A percentile compares a stretch with the other conserved stretches of the same genome.
Evolutionary conservation across 768 basidiomycete species (phyloP).

Genomic region (Strobilomyces dryophilus): DNA sequence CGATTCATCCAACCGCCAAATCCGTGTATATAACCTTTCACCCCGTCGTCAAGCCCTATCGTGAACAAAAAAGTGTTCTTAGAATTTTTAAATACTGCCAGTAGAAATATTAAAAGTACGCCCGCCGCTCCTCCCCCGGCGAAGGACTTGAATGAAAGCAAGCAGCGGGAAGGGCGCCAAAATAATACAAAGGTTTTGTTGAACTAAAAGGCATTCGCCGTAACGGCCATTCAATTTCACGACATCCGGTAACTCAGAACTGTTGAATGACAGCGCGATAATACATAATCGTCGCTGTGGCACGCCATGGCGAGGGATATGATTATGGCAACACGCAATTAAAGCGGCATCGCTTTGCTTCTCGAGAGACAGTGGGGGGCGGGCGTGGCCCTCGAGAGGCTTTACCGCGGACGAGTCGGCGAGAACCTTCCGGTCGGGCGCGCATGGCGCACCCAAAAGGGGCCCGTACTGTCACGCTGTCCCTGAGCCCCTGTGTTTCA

Average conservation of each 20-base stretch:
- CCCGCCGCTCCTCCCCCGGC: neutral
- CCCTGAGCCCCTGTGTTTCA: conserved; percentile 13
- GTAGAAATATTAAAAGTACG: neutral
- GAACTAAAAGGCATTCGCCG: neutral
- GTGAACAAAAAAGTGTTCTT: neutral
- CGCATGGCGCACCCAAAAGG: neutral
- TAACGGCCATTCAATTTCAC: conserved; percentile 13
- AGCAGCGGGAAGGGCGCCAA: neutral
- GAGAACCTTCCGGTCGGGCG: neutral
- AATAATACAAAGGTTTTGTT: too few species aligned
- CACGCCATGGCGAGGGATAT: conserved; percentile 6
- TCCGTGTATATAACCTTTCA: conserved; percentile 10
- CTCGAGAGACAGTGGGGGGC: neutral
- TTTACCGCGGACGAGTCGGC: conserved; percentile 13
- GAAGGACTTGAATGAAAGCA: neutral
- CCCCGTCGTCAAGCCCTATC: conserved; percentile 3
- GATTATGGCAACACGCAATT: conserved; percentile 24
- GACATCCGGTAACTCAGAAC: conserved; percentile 16
- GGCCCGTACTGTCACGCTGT: neutral
- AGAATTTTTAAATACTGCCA: neutral
- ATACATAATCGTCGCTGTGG: conserved; percentile 3
- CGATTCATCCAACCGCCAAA: conserved; percentile 1
- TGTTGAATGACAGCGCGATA: conserved; percentile 4
- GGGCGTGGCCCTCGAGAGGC: conserved; percentile 3
- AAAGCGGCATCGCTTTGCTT: conserved; percentile 22